phyloP scores from a whole-genome alignment of 1,284 basidiomycete species.

The Moniliophthora roreri region DNA sequence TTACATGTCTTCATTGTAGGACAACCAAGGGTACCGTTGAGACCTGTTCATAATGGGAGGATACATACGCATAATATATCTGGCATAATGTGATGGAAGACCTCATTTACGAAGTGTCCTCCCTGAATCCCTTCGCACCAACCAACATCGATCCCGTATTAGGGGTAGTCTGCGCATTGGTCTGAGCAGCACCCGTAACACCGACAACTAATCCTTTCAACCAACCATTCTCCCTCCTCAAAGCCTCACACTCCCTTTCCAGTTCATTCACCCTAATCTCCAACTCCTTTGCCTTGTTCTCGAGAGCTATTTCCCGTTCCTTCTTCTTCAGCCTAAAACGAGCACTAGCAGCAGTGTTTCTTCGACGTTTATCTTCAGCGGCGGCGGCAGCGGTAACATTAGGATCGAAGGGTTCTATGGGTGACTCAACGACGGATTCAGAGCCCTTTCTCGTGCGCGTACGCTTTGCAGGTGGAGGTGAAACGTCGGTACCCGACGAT shows the following conservation, averaged over 20 bases:
- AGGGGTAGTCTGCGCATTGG: constrained; percentile 15
- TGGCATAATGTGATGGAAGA: too few species aligned
- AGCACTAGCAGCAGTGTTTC: constrained; percentile 97
- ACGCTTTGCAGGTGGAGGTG: constrained; percentile 47
- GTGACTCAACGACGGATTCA: constrained; percentile 26
- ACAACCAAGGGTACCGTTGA: too few species aligned
- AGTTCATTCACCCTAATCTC: constrained; percentile 80
- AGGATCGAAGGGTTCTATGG: constrained; percentile 28
- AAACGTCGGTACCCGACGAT: constrained; percentile 25
- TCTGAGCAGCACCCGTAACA: constrained; percentile 67
- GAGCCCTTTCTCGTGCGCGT: constrained; percentile 54
- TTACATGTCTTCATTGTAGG: too few species aligned
- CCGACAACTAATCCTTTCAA: constrained; percentile 91
- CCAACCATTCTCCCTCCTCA: constrained; percentile 94
- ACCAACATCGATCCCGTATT: too few species aligned
- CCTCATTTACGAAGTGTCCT: too few species aligned
- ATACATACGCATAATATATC: too few species aligned
- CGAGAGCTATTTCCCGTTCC: constrained; percentile 92
- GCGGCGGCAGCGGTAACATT: constrained; percentile 35
- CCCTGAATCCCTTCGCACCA: too few species aligned
- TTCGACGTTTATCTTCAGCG: constrained; percentile 87
- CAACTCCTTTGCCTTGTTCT: constrained; percentile 88
- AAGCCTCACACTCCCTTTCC: constrained; percentile 87
- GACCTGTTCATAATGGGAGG: too few species aligned
- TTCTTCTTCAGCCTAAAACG: constrained; percentile 99